Conservation (phyloP, 2,329 filamentous ascomycete genomes). For the Neofusicoccum laricinum region DNA sequence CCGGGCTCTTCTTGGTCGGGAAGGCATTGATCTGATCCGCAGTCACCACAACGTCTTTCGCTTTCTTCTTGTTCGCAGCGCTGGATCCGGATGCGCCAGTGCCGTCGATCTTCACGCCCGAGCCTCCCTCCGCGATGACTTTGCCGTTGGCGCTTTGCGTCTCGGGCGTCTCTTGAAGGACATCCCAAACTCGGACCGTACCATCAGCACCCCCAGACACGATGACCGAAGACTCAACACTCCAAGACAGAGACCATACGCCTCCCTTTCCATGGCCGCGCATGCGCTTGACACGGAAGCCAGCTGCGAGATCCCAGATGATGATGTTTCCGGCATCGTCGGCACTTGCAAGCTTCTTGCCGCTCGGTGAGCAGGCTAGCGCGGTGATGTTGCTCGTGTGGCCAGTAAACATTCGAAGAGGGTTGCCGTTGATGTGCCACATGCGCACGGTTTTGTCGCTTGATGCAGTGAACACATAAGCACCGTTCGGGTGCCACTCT, state of each 20-base stretch:
- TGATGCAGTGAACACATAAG: conserved; percentile 90
- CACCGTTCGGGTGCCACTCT: conserved; percentile 92
- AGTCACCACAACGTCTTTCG: conserved; percentile 87
- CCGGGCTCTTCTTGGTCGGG: conserved; percentile 91
- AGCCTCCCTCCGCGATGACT: conserved; percentile 48
- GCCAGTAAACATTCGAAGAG: conserved; percentile 87
- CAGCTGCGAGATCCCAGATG: conserved; percentile 90
- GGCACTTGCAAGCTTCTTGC: conserved; percentile 85
- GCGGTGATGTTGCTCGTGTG: conserved; percentile 85
- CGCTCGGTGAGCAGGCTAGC: conserved; percentile 80
- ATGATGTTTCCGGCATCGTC: conserved; percentile 87
- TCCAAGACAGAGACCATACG: conserved; percentile 91
- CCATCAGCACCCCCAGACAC: conserved; percentile 89
- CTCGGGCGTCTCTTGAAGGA: conserved; percentile 64
- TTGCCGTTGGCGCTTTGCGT: conserved; percentile 56
- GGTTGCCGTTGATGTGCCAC: conserved; percentile 92
- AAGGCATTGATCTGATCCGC: conserved; percentile 94
- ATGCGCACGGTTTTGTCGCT: conserved; percentile 93
- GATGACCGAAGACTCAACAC: conserved; percentile 84
- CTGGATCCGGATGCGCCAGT: conserved; percentile 32
- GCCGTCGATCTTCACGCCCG: conserved; percentile 46
- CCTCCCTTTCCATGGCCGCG: conserved; percentile 90
- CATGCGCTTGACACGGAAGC: conserved; percentile 84
- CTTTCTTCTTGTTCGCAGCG: conserved; percentile 56
- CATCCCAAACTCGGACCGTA: conserved; percentile 92